Evolutionary conservation across 23 red algal genomes (phyloP).

Genomic region (Chondrus crispus): DNA sequence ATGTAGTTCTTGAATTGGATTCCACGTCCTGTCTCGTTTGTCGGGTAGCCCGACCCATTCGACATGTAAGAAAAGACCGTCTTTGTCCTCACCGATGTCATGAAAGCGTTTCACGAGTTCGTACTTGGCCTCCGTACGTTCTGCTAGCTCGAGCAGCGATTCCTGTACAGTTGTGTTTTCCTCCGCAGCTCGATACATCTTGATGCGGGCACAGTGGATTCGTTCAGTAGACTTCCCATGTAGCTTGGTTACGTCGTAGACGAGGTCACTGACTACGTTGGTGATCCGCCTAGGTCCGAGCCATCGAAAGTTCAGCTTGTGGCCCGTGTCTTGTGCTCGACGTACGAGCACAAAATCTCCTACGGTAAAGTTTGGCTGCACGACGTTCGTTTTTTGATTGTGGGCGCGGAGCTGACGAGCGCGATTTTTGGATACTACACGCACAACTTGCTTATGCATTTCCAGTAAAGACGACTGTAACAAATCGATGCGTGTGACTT

Average conservation of each 20-base stretch:
- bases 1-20: too few species aligned
- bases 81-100: too few species aligned
- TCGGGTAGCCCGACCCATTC: too few species aligned
- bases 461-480: background rate
- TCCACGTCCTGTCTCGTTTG: too few species aligned
- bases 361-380: background rate
- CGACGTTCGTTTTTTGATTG: conserved; percentile 18
- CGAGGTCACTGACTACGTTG: background rate
- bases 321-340: background rate
- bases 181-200: background rate
- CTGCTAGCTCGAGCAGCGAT: background rate
- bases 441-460: background rate
- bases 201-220: background rate
- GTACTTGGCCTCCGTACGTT: background rate
- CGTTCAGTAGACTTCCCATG: background rate
- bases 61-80: too few species aligned
- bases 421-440: background rate
- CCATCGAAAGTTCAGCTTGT: background rate
- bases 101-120: background rate
- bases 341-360: conserved; percentile 13
- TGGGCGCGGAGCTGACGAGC: background rate
- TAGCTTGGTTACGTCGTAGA: background rate
- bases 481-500: background rate
- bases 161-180: background rate
- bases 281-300: background rate